Evolutionary conservation across 106 monocot genomes (phyloP).

Genomic region (Allium sativum): DNA sequence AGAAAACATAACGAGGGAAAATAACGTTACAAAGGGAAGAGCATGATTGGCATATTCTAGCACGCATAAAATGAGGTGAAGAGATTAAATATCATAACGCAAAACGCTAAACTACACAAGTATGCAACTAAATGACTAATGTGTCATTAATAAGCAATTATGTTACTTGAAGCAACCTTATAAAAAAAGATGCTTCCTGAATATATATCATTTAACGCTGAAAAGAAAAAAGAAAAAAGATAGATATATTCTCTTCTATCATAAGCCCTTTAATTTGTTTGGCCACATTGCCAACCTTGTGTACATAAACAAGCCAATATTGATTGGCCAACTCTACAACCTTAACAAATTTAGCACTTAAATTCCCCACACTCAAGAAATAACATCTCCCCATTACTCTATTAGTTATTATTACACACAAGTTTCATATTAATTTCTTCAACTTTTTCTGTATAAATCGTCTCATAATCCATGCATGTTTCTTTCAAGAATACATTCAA

Average conservation of each 20-base stretch:
- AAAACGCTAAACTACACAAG: too few relatives aligned
- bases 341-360: background rate
- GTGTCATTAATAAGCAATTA: background rate
- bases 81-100: too few relatives aligned
- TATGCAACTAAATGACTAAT: too few relatives aligned
- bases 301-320: background rate
- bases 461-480: background rate
- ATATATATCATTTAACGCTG: background rate
- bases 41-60: too few relatives aligned
- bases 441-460: background rate
- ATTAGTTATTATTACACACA: background rate
- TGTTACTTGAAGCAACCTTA: background rate
- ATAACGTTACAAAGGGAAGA: too few relatives aligned
- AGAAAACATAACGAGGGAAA: too few relatives aligned
- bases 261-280: background rate
- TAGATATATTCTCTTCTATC: constrained; percentile 2
- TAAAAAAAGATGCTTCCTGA: background rate
- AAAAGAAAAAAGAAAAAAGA: background rate
- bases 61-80: too few relatives aligned
- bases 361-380: constrained; percentile 3
- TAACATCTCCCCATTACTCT: background rate
- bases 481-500: background rate
- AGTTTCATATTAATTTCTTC: too few relatives aligned
- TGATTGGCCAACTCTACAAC: background rate
- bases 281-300: constrained; percentile 3